Conservation (phyloP, 768 basidiomycete genomes). For the Pleurotus tuoliensis region DNA sequence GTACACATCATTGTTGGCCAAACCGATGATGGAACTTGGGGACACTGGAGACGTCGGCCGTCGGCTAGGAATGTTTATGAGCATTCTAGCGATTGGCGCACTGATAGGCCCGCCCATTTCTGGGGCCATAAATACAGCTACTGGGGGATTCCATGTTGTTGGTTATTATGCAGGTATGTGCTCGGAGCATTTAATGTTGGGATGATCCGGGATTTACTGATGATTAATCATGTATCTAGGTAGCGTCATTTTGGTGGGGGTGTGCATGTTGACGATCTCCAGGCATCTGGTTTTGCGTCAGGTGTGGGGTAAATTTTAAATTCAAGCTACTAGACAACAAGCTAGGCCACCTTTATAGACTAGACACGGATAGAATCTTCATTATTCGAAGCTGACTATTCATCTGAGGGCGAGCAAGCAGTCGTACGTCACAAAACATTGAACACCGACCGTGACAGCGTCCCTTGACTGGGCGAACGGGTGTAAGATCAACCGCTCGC, state of each 20-base stretch:
- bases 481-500: no score
- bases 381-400: no score
- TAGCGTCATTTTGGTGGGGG: constrained; percentile 13
- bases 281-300: constrained; percentile 12
- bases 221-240: constrained; percentile 5
- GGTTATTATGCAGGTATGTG: constrained; percentile 48
- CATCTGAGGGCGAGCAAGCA: no score
- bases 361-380: no score
- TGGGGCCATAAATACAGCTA: constrained; percentile 47
- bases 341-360: no score
- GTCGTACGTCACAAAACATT: no score
- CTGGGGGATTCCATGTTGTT: constrained; percentile 40
- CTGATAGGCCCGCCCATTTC: constrained; percentile 62
- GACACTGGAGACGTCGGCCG: constrained; percentile 51
- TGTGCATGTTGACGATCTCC: constrained; percentile 12
- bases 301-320: constrained; percentile 16
- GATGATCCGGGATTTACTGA: no score
- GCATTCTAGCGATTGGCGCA: constrained; percentile 48
- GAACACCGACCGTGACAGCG: no score
- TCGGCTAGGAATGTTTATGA: constrained; percentile 52
- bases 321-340: background rate
- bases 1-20: constrained; percentile 3
- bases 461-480: no score
- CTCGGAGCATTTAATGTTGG: no score
- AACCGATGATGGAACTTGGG: constrained; percentile 34